A percentile compares a stretch with the other conserved stretches of the same genome.
Evolutionary conservation across 2,329 filamentous ascomycete species (phyloP).

Genomic region (Diplodia mutila): DNA sequence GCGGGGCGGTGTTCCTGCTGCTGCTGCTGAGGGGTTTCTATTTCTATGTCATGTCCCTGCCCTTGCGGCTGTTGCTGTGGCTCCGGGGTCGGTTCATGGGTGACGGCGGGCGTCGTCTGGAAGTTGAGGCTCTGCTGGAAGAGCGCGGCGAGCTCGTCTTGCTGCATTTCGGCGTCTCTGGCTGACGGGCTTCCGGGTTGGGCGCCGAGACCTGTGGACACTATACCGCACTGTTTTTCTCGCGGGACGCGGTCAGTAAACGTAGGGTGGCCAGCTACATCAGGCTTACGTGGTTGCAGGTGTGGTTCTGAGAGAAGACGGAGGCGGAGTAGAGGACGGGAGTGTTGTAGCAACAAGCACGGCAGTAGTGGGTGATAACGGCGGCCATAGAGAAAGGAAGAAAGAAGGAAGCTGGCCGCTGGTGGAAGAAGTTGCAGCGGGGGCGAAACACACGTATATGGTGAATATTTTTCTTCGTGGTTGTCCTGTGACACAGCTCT

Average conservation of each 20-base stretch:
- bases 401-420: neutral
- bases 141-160: constrained; percentile 81
- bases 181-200: constrained; percentile 34
- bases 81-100: constrained; percentile 24
- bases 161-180: constrained; percentile 62
- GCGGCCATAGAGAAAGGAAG: constrained; percentile 37
- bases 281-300: constrained; percentile 52
- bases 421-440: neutral
- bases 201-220: constrained; percentile 45
- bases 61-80: constrained; percentile 36
- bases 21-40: neutral
- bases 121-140: constrained; percentile 70
- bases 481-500: neutral
- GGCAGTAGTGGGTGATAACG: constrained; percentile 44
- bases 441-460: constrained; percentile 13
- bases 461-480: neutral
- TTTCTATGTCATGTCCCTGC: constrained; percentile 5
- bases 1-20: constrained; percentile 24
- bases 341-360: constrained; percentile 43
- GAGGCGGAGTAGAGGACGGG: constrained; percentile 47
- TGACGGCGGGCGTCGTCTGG: constrained; percentile 20
- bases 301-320: constrained; percentile 50
- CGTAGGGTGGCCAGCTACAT: neutral
- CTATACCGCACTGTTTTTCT: constrained; percentile 47
- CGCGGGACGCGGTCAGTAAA: constrained; percentile 29